phyloP scores from a whole-genome alignment of 2,329 filamentous ascomycete genomes.

The Sarocladiaceae sp. region DNA sequence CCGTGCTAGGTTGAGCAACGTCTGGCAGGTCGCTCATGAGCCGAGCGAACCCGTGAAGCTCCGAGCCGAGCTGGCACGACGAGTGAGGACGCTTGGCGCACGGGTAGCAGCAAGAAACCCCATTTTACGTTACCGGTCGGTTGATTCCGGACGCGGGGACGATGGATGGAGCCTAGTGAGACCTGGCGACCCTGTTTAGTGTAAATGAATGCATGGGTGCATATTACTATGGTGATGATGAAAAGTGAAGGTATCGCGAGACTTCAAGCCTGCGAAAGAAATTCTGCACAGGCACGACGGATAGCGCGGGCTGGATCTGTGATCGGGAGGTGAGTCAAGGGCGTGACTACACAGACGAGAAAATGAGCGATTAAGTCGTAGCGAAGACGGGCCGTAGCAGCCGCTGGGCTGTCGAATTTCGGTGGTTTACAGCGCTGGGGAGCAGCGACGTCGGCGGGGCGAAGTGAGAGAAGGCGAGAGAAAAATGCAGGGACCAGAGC shows the following conservation, averaged over 20 bases:
- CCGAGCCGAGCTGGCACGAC: conserved; percentile 10
- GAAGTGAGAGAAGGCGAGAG: neutral
- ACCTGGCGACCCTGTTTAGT: neutral
- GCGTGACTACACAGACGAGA: conserved; percentile 2
- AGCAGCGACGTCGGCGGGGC: conserved; percentile 4
- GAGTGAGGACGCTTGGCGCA: too few relatives aligned
- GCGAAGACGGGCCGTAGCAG: conserved; percentile 9
- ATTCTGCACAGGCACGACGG: neutral
- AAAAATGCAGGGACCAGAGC: conserved; percentile 7
- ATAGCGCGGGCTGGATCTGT: neutral
- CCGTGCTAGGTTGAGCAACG: too few relatives aligned
- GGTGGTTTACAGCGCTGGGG: neutral
- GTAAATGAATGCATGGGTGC: neutral
- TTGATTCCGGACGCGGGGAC: conserved; percentile 9
- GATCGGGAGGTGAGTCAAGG: neutral
- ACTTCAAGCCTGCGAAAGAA: neutral
- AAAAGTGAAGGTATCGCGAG: conserved; percentile 6
- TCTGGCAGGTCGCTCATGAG: too few relatives aligned
- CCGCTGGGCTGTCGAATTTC: neutral
- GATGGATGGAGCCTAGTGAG: conserved; percentile 1
- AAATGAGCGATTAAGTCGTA: conserved; percentile 6
- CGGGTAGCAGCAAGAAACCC: neutral
- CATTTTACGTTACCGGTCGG: conserved; percentile 4
- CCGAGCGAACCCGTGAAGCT: conserved; percentile 13
- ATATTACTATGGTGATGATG: neutral